A percentile compares a stretch with the other conserved stretches of the same genome.
phyloP scores from a whole-genome alignment of 305 asterid species.

The Salvia sclarea region DNA sequence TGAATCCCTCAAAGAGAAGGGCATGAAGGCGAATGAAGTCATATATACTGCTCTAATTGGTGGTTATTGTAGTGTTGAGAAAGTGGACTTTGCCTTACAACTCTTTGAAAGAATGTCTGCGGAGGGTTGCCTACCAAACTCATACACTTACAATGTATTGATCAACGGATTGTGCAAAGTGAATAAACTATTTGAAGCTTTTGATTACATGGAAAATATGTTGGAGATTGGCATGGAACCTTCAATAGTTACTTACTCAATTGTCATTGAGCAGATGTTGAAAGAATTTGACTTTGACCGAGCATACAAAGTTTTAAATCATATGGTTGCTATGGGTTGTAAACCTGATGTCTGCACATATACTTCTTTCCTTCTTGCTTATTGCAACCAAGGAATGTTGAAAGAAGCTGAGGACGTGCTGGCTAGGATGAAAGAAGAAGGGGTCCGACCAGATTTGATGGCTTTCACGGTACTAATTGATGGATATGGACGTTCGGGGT shows the following conservation, averaged over 20 bases:
- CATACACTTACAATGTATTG: conserved; percentile 62
- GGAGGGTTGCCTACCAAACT: conserved; percentile 56
- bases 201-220: conserved; percentile 54
- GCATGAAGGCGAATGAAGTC: conserved; percentile 53
- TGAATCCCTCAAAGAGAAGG: conserved; percentile 57
- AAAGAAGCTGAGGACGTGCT: conserved; percentile 73
- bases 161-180: conserved; percentile 66
- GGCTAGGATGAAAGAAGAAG: conserved; percentile 57
- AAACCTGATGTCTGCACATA: conserved; percentile 78
- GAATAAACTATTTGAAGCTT: conserved; percentile 57
- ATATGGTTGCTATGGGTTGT: conserved; percentile 54
- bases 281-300: conserved; percentile 61
- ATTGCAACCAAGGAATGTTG: conserved; percentile 73
- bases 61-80: conserved; percentile 59
- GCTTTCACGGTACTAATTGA: conserved; percentile 71
- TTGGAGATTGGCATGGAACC: conserved; percentile 55
- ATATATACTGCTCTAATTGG: conserved; percentile 64
- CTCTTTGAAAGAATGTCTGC: conserved; percentile 59
- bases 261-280: conserved; percentile 66
- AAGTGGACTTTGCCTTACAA: conserved; percentile 48
- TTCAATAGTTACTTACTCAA: conserved; percentile 55
- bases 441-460: conserved; percentile 61
- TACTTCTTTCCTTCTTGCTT: conserved; percentile 74
- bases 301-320: conserved; percentile 51
- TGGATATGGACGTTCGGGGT: conserved; percentile 73